A percentile compares a stretch with the other conserved stretches of the same genome.
phyloP scores from a whole-genome alignment of 1,284 basidiomycete species.

The Ganoderma lucidum region DNA sequence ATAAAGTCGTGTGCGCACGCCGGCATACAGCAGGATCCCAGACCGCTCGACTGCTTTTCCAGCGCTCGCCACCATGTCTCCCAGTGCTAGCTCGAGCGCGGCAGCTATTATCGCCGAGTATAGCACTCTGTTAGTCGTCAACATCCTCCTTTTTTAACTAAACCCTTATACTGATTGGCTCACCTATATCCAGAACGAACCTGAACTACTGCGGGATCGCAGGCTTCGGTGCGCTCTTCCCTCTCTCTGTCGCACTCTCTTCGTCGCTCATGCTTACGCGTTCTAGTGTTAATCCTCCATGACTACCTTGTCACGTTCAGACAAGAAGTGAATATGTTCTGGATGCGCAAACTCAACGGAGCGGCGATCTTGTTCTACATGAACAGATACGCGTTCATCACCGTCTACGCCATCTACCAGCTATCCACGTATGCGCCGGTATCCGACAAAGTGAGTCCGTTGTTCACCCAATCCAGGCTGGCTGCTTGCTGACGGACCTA shows the following conservation, averaged over 20 bases:
- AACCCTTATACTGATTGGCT: background rate
- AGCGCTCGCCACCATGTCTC: background rate
- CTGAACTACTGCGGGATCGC: background rate
- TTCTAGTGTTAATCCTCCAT: background rate
- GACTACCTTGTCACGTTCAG: constrained; percentile 1
- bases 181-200: background rate
- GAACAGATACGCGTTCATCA: background rate
- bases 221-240: background rate
- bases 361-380: background rate
- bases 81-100: background rate
- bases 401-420: background rate
- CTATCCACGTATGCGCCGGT: background rate
- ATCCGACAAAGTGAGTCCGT: background rate
- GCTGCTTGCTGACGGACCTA: background rate
- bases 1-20: background rate
- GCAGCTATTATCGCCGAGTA: background rate
- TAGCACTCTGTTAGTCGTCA: background rate
- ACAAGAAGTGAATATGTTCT: background rate
- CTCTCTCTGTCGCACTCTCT: background rate
- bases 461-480: no score
- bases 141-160: background rate
- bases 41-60: background rate
- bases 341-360: background rate
- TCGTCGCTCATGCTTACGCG: background rate
- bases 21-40: background rate